phyloP scores from a whole-genome alignment of 306 rosid species.

The Gastrolobium villosum region DNA sequence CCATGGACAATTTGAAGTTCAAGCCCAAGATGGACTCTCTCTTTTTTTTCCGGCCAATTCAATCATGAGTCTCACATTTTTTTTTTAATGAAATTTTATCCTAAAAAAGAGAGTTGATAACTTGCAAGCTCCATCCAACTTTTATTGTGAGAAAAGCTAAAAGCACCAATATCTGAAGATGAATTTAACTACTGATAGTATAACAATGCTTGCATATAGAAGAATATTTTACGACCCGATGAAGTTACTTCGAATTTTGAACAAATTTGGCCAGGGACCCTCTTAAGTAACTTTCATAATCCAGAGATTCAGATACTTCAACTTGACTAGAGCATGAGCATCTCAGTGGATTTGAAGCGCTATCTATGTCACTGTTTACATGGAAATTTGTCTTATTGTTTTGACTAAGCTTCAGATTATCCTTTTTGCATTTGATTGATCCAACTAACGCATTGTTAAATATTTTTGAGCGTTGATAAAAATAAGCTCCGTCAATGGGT shows the following conservation, averaged over 20 bases:
- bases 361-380: not conserved
- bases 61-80: too few species aligned
- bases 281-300: constrained; percentile 40
- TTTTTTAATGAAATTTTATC: too few species aligned
- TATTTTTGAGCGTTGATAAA: constrained; percentile 4
- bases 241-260: constrained; percentile 14
- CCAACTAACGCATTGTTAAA: constrained; percentile 8
- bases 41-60: too few species aligned
- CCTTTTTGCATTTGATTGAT: not conserved
- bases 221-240: not conserved
- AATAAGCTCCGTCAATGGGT: constrained; percentile 13
- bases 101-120: not conserved
- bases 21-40: too few species aligned
- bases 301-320: not conserved
- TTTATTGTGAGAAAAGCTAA: not conserved
- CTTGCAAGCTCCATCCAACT: not conserved
- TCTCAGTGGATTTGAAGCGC: not conserved
- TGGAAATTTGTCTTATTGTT: not conserved
- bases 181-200: too few species aligned
- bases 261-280: constrained; percentile 43
- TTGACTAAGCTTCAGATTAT: not conserved
- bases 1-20: too few species aligned
- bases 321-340: not conserved
- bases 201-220: not conserved
- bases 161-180: not conserved